phyloP scores from a whole-genome alignment of 2,329 filamentous ascomycete species.

The Diaporthe sp. region DNA sequence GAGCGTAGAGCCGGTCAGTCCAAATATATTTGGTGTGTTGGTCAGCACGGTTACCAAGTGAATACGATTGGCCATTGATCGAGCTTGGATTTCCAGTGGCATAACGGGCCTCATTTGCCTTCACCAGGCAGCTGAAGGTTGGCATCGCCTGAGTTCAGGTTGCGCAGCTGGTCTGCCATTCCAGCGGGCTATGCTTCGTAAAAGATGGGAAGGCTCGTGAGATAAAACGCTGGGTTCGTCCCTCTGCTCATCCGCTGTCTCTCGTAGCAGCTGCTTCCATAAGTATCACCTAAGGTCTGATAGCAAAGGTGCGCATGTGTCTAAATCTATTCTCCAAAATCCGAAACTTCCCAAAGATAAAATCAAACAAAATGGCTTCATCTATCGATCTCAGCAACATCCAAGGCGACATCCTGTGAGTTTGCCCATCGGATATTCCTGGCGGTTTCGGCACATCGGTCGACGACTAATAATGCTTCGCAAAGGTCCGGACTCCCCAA shows the following conservation, averaged over 20 bases:
- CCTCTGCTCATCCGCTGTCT: too few relatives aligned
- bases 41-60: neutral
- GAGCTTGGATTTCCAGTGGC: neutral
- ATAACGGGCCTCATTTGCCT: slow-evolving; percentile 4
- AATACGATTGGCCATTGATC: neutral
- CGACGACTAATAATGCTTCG: neutral
- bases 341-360: neutral
- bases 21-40: slow-evolving; percentile 7
- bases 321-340: neutral
- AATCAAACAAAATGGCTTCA: neutral
- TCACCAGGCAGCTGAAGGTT: neutral
- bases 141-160: neutral
- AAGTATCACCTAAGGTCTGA: neutral
- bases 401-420: slow-evolving; percentile 14
- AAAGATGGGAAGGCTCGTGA: neutral
- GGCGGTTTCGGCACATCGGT: neutral
- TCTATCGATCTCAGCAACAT: slow-evolving; percentile 7
- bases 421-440: neutral
- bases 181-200: neutral
- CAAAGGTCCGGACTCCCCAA: slow-evolving; percentile 24
- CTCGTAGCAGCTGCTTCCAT: neutral
- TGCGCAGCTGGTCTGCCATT: neutral
- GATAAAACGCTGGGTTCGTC: neutral
- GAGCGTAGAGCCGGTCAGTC: neutral
- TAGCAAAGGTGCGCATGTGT: neutral